These are phyloP conservation scores for Cymbopogon citratus DNA, from an alignment of 176 grass and related monocot species.

Conservation along the genomic window DNA sequence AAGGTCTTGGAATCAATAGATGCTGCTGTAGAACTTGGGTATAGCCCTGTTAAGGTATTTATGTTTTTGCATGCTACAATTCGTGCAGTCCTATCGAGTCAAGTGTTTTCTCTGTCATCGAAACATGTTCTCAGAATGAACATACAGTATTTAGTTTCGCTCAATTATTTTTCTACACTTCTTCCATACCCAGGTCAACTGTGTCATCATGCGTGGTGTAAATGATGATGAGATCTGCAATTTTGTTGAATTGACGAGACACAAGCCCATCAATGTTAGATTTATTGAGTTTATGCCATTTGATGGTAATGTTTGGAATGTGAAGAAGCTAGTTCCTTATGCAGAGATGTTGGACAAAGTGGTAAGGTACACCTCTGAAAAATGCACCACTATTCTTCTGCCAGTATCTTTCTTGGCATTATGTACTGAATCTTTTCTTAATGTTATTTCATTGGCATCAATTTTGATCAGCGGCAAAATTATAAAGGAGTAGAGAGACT, in stretches of 20 bases:
- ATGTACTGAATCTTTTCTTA: neutral
- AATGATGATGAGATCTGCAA: constrained; percentile 94
- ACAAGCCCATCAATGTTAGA: constrained; percentile 82
- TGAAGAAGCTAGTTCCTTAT: constrained; percentile 91
- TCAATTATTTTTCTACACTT: neutral
- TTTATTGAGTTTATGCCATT: constrained; percentile 99
- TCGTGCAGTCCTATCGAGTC: neutral
- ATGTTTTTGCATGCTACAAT: neutral
- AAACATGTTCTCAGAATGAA: neutral
- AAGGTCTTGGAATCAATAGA: constrained; percentile 81
- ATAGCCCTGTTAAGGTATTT: constrained; percentile 69
- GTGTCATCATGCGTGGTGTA: constrained; percentile 86
- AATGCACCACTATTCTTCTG: constrained; percentile 8
- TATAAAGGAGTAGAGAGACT: constrained; percentile 79
- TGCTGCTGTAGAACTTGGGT: constrained; percentile 75
- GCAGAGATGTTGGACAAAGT: constrained; percentile 91
- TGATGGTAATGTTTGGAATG: constrained; percentile 99
- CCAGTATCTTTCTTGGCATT: neutral
- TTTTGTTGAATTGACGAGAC: constrained; percentile 85
- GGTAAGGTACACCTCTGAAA: constrained; percentile 68
- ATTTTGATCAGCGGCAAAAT: constrained; percentile 43
- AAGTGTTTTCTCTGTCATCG: neutral
- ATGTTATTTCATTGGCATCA: constrained; percentile 2
- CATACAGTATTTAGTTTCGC: neutral
- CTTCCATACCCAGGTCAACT: constrained; percentile 61